Conservation (phyloP, 345 rosid genomes). For the Bruguiera gymnorhiza region DNA sequence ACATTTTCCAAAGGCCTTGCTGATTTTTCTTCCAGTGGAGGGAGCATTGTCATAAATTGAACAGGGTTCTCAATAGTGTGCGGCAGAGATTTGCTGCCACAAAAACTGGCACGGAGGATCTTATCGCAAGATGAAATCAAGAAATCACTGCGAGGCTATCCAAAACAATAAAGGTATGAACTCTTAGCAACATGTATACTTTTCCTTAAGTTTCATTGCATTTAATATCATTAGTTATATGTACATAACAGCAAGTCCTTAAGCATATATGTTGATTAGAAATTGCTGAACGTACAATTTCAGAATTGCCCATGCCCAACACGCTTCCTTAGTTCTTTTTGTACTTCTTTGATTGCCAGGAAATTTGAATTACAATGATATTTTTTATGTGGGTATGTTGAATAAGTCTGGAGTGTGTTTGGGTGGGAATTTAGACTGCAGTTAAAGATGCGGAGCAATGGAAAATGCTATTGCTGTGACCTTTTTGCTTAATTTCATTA, state of each 20-base stretch:
- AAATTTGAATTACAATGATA: conserved; percentile 1
- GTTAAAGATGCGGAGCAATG: too few species aligned
- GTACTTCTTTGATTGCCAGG: background rate
- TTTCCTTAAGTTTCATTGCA: too few species aligned
- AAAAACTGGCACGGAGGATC: conserved; percentile 86
- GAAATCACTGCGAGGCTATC: conserved; percentile 75
- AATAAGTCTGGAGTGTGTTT: too few species aligned
- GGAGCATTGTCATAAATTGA: conserved; percentile 63
- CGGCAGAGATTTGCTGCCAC: conserved; percentile 65
- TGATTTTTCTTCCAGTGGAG: conserved; percentile 55
- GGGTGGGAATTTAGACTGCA: background rate
- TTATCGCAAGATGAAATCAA: conserved; percentile 77
- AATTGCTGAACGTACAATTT: too few species aligned
- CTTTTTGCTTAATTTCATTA: too few species aligned
- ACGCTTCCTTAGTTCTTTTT: too few species aligned
- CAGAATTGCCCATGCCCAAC: too few species aligned
- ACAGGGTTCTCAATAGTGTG: conserved; percentile 60
- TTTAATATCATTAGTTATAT: too few species aligned
- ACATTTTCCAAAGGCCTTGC: conserved; percentile 37
- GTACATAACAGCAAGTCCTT: too few species aligned
- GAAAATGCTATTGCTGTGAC: too few species aligned
- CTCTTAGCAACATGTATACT: background rate
- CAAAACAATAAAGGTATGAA: conserved; percentile 62
- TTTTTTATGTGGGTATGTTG: background rate
- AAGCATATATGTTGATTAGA: too few species aligned